Conservation (phyloP, 2,329 filamentous ascomycete genomes). For the Geosmithia putterillii region DNA sequence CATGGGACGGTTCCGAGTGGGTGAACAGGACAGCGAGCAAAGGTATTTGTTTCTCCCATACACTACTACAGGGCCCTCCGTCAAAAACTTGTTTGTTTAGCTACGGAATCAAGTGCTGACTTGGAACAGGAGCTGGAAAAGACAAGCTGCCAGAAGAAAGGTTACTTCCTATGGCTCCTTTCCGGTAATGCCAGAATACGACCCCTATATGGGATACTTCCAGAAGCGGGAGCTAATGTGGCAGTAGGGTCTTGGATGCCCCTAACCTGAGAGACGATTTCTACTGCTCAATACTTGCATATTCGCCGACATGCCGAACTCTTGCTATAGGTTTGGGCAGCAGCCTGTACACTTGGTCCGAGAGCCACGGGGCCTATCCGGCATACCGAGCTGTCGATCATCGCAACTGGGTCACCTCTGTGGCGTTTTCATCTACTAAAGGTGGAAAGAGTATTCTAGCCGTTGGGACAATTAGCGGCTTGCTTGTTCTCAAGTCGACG, state of each 20-base stretch:
- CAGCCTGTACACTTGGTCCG: slow-evolving; percentile 81
- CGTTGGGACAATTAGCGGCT: slow-evolving; percentile 67
- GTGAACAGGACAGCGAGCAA: slow-evolving; percentile 1
- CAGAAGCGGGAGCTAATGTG: not conserved
- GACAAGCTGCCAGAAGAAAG: not conserved
- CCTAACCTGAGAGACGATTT: slow-evolving; percentile 87
- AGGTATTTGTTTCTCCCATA: not conserved
- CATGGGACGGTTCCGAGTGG: slow-evolving; percentile 5
- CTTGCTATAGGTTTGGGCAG: slow-evolving; percentile 75
- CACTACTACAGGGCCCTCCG: not conserved
- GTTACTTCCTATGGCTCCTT: not conserved
- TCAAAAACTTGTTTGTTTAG: not conserved
- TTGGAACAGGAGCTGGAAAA: not conserved
- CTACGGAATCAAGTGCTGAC: not conserved
- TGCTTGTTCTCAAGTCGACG: slow-evolving; percentile 66
- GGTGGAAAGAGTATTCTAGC: slow-evolving; percentile 74
- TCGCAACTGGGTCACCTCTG: slow-evolving; percentile 55
- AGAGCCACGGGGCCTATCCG: slow-evolving; percentile 49
- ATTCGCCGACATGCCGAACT: slow-evolving; percentile 60
- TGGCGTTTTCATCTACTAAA: slow-evolving; percentile 76
- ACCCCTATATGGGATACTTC: no score
- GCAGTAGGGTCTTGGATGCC: slow-evolving; percentile 65
- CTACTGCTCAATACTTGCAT: slow-evolving; percentile 86
- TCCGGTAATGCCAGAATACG: slow-evolving; percentile 3
- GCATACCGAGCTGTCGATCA: slow-evolving; percentile 19